Percentiles rank a stretch among this genome's conserved stretches.
phyloP scores from a whole-genome alignment of 257 asterid species.

The Solanum chmielewskii region DNA sequence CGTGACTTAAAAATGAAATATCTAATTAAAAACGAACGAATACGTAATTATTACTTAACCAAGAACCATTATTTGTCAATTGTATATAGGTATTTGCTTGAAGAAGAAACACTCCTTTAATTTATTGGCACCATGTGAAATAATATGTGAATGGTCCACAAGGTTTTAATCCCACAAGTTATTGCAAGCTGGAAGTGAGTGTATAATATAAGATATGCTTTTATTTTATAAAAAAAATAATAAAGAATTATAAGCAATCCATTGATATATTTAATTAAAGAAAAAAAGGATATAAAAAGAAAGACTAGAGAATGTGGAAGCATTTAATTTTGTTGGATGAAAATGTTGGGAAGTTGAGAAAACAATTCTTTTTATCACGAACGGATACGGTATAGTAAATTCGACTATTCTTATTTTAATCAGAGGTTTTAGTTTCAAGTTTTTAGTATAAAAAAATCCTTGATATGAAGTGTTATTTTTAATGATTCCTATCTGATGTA shows the following conservation, averaged over 20 bases:
- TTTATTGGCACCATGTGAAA: neutral
- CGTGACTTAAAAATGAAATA: rapidly evolving
- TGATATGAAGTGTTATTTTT: neutral
- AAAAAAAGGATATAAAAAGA: neutral
- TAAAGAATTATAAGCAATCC: neutral
- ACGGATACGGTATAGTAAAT: neutral
- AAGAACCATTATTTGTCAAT: neutral
- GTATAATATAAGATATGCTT: neutral
- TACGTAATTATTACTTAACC: neutral
- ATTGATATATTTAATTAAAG: neutral
- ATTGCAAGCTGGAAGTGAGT: neutral
- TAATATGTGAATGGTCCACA: neutral
- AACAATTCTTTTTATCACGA: neutral
- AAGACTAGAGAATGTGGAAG: neutral
- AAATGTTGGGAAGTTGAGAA: neutral
- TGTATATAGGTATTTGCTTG: neutral
- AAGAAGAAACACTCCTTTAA: neutral
- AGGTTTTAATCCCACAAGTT: neutral
- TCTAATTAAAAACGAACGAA: rapidly evolving
- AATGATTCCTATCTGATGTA: neutral
- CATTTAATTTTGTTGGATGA: neutral
- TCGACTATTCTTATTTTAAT: too few relatives aligned
- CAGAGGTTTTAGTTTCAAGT: too few relatives aligned
- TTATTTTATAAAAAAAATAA: neutral
- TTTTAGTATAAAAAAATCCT: too few relatives aligned